phyloP scores from a whole-genome alignment of 768 basidiomycete genomes.

The Mycena crocata region DNA sequence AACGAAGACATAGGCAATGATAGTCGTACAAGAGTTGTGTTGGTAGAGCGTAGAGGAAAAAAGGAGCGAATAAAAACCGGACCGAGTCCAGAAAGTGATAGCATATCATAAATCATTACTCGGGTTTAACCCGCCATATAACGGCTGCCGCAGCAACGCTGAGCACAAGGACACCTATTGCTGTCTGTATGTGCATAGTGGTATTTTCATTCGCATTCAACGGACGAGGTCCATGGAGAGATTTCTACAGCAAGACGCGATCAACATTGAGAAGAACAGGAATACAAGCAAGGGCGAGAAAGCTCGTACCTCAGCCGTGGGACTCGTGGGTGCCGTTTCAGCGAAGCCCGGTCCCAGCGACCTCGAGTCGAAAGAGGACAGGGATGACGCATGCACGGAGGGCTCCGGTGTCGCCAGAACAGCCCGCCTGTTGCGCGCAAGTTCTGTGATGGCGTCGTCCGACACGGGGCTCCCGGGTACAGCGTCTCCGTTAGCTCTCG shows the following conservation, averaged over 20 bases:
- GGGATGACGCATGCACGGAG: constrained; percentile 37
- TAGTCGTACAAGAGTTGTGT: constrained; percentile 33
- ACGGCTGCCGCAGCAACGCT: constrained; percentile 79
- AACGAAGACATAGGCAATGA: constrained; percentile 9
- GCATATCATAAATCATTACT: constrained; percentile 18
- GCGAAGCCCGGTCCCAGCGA: constrained; percentile 19
- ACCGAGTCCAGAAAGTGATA: neutral
- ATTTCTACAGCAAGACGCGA: constrained; percentile 33
- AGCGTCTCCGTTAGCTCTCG: constrained; percentile 49
- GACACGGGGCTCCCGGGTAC: constrained; percentile 34
- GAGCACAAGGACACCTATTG: constrained; percentile 72
- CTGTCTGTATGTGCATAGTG: constrained; percentile 61
- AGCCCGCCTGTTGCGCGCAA: constrained; percentile 34
- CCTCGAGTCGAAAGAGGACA: constrained; percentile 21
- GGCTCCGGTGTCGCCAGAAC: constrained; percentile 44
- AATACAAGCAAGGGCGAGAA: constrained; percentile 32
- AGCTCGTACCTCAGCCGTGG: constrained; percentile 34
- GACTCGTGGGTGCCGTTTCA: constrained; percentile 4
- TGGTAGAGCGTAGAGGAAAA: constrained; percentile 1
- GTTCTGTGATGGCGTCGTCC: constrained; percentile 34
- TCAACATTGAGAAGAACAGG: constrained; percentile 32
- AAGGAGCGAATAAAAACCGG: constrained; percentile 2
- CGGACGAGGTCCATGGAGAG: constrained; percentile 12
- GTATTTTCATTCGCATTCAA: constrained; percentile 15
- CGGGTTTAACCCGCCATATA: constrained; percentile 71